These are phyloP conservation scores for Ceratocystis smalleyi DNA, from an alignment of 2,329 filamentous ascomycete genomes.

Conservation along the genomic window DNA sequence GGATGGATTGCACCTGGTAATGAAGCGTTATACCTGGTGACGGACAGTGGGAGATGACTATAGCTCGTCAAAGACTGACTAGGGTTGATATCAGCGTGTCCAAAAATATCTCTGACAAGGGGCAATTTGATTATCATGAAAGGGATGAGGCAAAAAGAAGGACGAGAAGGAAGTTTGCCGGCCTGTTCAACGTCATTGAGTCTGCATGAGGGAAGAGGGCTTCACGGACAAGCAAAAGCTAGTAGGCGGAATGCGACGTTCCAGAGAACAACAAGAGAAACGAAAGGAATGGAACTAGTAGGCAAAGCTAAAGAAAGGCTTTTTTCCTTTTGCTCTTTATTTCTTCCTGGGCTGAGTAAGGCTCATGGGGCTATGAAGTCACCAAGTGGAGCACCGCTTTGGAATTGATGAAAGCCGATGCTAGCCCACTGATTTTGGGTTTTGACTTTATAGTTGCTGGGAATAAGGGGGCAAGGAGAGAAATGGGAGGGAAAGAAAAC, in stretches of 20 bases:
- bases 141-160: conserved; percentile 8
- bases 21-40: neutral
- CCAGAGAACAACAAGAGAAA: neutral
- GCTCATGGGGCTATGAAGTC: conserved; percentile 7
- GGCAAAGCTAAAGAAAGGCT: neutral
- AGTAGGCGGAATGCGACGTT: neutral
- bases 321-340: neutral
- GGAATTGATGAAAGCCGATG: neutral
- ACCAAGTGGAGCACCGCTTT: neutral
- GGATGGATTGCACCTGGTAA: neutral
- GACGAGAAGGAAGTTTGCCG: conserved; percentile 1
- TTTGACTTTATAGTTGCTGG: neutral
- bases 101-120: conserved; percentile 5
- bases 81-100: neutral
- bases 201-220: too few species aligned
- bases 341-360: neutral
- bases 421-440: neutral
- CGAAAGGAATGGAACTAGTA: neutral
- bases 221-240: neutral
- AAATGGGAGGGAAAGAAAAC: neutral
- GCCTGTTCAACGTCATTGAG: neutral
- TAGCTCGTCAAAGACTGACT: neutral
- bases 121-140: neutral
- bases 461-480: neutral
- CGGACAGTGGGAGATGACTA: neutral